Evolutionary conservation across 495 filamentous ascomycete genomes (phyloP), one percentile per base, ranked within the genome.

Genomic region (Extremus antarcticus): DNA sequence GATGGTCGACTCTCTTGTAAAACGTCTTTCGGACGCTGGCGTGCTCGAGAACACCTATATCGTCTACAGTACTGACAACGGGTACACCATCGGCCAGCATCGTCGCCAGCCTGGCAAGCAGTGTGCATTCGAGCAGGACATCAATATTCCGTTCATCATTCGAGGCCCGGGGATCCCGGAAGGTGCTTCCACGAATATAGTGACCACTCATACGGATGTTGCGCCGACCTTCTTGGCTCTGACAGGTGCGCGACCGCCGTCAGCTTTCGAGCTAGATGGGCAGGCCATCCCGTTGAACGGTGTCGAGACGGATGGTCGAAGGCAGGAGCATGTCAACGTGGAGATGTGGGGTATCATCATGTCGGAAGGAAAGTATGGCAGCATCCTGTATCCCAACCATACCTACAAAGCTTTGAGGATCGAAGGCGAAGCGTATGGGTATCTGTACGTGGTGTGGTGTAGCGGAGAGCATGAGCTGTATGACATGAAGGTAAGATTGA

Each of bases 51-150:
- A 85, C 56, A 88, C 84, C 0, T 87, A 81, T 55, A 75, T 89
- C 45, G 73, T 89, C 49, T 87, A 84, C 63, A 83, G 83, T 0
- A 82, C 79, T 0, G 85, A 88, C 59, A 88, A 89, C 58, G 85
- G 85, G 0, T 88, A 82, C 65, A 83, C 87, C 57, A 84, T 88
- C 50, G 79, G 83, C 22, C 85, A 88, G 57, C 85, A 89, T 62
- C 75, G 85, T 3, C 60, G 87, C 25, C 79, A 80, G 11, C 83
- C 85, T 1, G 85, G 84, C 1, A 89, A 89, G 67, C 75, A 79
- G 29, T 83, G 79, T 52, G 82, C 82, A 0, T 88, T 79, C 50
- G 83, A 87, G 58, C 82, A 86, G 63, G 85, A 89, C 60, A 82
- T 87, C 57, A 82, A 85, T 32, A 77, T 89, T 0, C 85, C 85